Base-by-base conservation (phyloP, 306 rosid species). In the Corylus americana region DNA sequence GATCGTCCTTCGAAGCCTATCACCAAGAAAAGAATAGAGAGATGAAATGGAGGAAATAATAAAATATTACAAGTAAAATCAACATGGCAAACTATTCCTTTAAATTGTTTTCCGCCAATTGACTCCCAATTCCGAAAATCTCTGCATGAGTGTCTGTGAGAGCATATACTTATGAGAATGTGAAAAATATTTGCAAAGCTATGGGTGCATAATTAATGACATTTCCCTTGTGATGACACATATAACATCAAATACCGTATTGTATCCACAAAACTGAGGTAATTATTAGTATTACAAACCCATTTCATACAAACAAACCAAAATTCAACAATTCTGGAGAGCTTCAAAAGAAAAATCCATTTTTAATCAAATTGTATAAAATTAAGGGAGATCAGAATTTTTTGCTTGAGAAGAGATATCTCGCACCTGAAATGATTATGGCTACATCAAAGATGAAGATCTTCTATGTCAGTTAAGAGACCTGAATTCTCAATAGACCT, bases 401-500 rank as follows among this genome's bases (percentile, higher is more conserved):
- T 67, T 39, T 31, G 51, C 25, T 31, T 13, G 51, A 67, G 51
- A n/a, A 67, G 72, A 67, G 50, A 39, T 31, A 16, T 67, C 72
- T 35, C 29, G 39, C 78, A 73, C 79, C 83, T 78, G 76, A 20
- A 78, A 59, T 35, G 59, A 80, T 70, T 77, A 49, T 64, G 76
- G 73, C 69, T 31, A 72, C 35, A 80, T 88, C 86, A 87, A 77
- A 82, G 79, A 68, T 77, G 89, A 83, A 95, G 91, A 90, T 95
- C 99, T 87, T 95, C 99, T 75, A 93, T 95, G 84, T 95, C 99
- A 44, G 95, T 79, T 59, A 93, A 49, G 71, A 78, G 85, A 55
- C 71, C 59, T 54, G 88, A 22, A 71, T 79, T 85, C 64, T 77
- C 91, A 62, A 27, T 86, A 66, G 91, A 84, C 77, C 78, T 90